Conservation (phyloP, 2,329 filamentous ascomycete species). For the Epichloe sylvatica region DNA sequence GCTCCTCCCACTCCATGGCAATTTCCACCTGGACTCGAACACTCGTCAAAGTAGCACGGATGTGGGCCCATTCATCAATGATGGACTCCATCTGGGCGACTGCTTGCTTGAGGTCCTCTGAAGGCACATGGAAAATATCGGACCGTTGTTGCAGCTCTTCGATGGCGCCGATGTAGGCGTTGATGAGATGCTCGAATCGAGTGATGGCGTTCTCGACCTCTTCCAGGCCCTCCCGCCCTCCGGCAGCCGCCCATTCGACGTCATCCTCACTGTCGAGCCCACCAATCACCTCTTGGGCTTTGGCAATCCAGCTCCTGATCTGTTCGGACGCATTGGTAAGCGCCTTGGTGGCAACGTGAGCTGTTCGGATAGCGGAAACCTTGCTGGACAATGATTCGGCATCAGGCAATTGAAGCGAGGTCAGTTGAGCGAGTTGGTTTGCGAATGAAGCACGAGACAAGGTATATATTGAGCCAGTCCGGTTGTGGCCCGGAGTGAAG, state of each 20-base stretch:
- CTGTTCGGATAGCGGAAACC: slow-evolving; percentile 73
- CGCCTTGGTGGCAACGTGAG: slow-evolving; percentile 68
- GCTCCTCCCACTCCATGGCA: slow-evolving; percentile 97
- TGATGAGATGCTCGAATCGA: slow-evolving; percentile 78
- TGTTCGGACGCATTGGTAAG: slow-evolving; percentile 81
- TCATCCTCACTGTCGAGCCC: slow-evolving; percentile 92
- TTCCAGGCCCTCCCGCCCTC: slow-evolving; percentile 66
- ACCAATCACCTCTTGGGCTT: slow-evolving; percentile 76
- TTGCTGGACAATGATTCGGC: slow-evolving; percentile 69
- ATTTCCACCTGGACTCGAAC: slow-evolving; percentile 89
- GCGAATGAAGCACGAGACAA: slow-evolving; percentile 85
- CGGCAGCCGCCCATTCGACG: slow-evolving; percentile 88
- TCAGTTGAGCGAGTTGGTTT: slow-evolving; percentile 83
- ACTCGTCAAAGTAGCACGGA: slow-evolving; percentile 60
- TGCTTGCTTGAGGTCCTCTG: slow-evolving; percentile 57
- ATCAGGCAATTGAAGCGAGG: slow-evolving; percentile 76
- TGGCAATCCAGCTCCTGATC: slow-evolving; percentile 85
- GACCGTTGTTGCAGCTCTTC: slow-evolving; percentile 70
- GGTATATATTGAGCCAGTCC: slow-evolving; percentile 83
- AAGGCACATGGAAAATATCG: slow-evolving; percentile 60
- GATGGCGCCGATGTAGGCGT: slow-evolving; percentile 87
- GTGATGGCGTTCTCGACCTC: slow-evolving; percentile 61
- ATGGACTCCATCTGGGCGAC: slow-evolving; percentile 85
- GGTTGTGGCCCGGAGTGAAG: slow-evolving; percentile 52
- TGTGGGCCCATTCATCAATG: slow-evolving; percentile 68